phyloP scores from a whole-genome alignment of 2,329 filamentous ascomycete genomes.

The Colletotrichum higginsianum region DNA sequence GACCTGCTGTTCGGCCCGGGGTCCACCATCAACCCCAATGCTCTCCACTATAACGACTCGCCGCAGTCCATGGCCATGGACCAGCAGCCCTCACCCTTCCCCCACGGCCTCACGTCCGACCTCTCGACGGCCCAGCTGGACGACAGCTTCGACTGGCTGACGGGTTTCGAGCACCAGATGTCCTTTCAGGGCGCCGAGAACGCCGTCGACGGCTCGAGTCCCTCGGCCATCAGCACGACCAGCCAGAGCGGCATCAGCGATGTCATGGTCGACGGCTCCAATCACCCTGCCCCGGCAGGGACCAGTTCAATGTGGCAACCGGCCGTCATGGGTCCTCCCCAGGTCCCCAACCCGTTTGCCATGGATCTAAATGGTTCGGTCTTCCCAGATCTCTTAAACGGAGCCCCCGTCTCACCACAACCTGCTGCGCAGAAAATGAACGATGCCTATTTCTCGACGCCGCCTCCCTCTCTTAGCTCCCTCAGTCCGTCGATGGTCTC shows the following conservation, averaged over 20 bases:
- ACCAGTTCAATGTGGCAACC: conserved; percentile 78
- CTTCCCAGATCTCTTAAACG: conserved; percentile 83
- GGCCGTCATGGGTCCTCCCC: conserved; percentile 77
- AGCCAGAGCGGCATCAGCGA: conserved; percentile 95
- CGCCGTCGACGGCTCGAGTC: conserved; percentile 92
- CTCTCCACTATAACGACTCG: conserved; percentile 87
- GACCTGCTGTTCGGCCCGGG: conserved; percentile 78
- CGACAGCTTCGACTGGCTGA: conserved; percentile 86
- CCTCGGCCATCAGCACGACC: conserved; percentile 94
- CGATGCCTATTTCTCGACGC: conserved; percentile 85
- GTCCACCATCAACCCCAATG: conserved; percentile 78
- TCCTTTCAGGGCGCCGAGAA: conserved; percentile 81
- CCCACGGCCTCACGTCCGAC: conserved; percentile 67
- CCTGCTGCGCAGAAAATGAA: conserved; percentile 78
- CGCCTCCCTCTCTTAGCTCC: conserved; percentile 80
- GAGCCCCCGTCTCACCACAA: conserved; percentile 83
- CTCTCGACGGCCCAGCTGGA: conserved; percentile 75
- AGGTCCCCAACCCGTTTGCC: conserved; percentile 78
- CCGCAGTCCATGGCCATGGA: conserved; percentile 77
- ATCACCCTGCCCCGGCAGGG: conserved; percentile 69
- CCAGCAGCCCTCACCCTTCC: conserved; percentile 73
- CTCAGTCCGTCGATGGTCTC: conserved; percentile 81
- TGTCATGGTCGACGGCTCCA: conserved; percentile 87
- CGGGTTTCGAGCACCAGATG: conserved; percentile 85
- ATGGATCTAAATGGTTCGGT: conserved; percentile 82